Conservation (phyloP, 2,329 filamentous ascomycete genomes). For the Alternaria sp. region DNA sequence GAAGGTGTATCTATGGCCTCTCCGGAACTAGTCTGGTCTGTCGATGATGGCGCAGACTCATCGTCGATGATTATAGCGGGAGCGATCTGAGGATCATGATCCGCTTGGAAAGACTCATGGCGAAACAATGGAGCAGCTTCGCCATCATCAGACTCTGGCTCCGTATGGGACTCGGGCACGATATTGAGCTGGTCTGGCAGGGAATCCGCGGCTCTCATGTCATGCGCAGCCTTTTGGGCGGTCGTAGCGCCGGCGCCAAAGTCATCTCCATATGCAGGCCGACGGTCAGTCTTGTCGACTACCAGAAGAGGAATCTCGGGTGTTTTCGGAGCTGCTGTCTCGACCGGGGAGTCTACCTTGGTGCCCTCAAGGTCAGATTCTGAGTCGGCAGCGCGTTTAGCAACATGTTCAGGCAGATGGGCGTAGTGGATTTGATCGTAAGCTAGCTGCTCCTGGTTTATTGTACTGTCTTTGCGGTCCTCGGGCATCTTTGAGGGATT, state of each 20-base stretch:
- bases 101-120: slow-evolving; percentile 36
- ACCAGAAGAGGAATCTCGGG: slow-evolving; percentile 33
- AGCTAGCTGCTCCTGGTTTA: slow-evolving; percentile 22
- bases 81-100: slow-evolving; percentile 6
- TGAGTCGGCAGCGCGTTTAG: slow-evolving; percentile 30
- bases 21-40: slow-evolving; percentile 27
- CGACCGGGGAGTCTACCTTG: slow-evolving; percentile 17
- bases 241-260: slow-evolving; percentile 42
- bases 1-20: slow-evolving; percentile 26
- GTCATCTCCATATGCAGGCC: slow-evolving; percentile 46
- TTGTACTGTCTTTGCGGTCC: slow-evolving; percentile 25
- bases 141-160: slow-evolving; percentile 21
- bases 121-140: slow-evolving; percentile 39
- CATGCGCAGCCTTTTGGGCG: slow-evolving; percentile 44
- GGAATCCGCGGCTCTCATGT: slow-evolving; percentile 41
- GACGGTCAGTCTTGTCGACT: slow-evolving; percentile 46
- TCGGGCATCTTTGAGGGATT: slow-evolving; percentile 10
- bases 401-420: slow-evolving; percentile 15
- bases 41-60: slow-evolving; percentile 22
- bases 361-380: slow-evolving; percentile 27
- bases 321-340: slow-evolving; percentile 12
- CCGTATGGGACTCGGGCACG: slow-evolving; percentile 21
- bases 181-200: slow-evolving; percentile 42
- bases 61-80: slow-evolving; percentile 26
- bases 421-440: slow-evolving; percentile 20